These are phyloP conservation scores for Alternaria sp. DNA, from an alignment of 2,329 filamentous ascomycete species.

Conservation along the genomic window DNA sequence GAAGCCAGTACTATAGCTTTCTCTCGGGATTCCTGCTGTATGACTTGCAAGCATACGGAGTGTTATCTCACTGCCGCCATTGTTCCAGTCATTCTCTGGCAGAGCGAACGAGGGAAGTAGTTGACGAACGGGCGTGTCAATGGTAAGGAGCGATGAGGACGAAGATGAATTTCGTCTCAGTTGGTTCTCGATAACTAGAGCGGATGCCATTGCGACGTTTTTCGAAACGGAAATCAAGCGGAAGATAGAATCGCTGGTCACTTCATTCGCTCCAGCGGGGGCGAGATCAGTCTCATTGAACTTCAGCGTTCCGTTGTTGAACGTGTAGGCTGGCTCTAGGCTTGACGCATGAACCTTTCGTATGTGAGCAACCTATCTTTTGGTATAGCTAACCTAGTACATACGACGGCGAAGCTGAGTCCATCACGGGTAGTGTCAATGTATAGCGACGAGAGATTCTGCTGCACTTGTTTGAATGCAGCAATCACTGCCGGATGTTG, in stretches of 20 bases:
- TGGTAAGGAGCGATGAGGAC: constrained; percentile 14
- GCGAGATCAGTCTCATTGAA: constrained; percentile 35
- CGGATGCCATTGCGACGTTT: constrained; percentile 37
- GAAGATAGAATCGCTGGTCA: constrained; percentile 43
- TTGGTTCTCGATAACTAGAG: constrained; percentile 30
- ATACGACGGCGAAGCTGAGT: constrained; percentile 41
- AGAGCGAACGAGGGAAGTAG: constrained; percentile 36
- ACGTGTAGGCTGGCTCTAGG: constrained; percentile 26
- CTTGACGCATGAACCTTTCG: constrained; percentile 39
- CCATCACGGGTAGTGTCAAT: constrained; percentile 38
- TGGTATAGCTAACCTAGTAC: constrained; percentile 3
- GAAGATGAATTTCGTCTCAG: constrained; percentile 6
- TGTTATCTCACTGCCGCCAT: constrained; percentile 44
- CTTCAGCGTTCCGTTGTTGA: constrained; percentile 42
- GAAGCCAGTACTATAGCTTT: constrained; percentile 43
- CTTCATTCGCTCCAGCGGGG: constrained; percentile 9
- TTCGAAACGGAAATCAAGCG: constrained; percentile 43
- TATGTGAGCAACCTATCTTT: background rate
- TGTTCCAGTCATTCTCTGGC: constrained; percentile 35
- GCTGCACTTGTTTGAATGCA: constrained; percentile 34
- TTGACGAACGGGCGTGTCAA: constrained; percentile 34
- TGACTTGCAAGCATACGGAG: constrained; percentile 45
- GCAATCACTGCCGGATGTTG: constrained; percentile 31
- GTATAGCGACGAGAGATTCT: constrained; percentile 28
- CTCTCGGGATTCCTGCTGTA: constrained; percentile 37